Evolutionary conservation across 2,329 filamentous ascomycete genomes (phyloP).

Genomic region (Alternaria longipes): DNA sequence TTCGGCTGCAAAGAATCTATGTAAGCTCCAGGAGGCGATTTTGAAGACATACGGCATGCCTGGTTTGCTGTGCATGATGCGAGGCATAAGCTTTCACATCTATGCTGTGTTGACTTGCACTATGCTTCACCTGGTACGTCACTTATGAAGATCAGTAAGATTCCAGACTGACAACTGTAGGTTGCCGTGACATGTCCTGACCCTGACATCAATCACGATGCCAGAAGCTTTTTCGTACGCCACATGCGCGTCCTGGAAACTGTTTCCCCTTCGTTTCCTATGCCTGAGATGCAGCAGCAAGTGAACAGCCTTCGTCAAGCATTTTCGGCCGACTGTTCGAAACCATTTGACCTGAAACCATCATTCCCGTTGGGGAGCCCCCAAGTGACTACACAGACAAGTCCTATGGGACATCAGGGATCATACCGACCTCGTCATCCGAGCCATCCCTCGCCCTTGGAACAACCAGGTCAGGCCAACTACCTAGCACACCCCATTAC

Average conservation of each 20-base stretch:
- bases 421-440: constrained; percentile 62
- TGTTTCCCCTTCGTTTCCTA: constrained; percentile 82
- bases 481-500: constrained; percentile 75
- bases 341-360: constrained; percentile 88
- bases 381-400: constrained; percentile 67
- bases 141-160: background rate
- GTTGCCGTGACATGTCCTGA: constrained; percentile 94
- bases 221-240: constrained; percentile 86
- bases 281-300: constrained; percentile 89
- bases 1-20: constrained; percentile 82
- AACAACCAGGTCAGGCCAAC: constrained; percentile 68
- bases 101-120: constrained; percentile 91
- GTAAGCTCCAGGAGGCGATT: constrained; percentile 85
- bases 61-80: constrained; percentile 88
- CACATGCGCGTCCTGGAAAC: constrained; percentile 94
- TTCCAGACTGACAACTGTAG: constrained; percentile 57
- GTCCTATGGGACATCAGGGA: constrained; percentile 65
- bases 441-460: constrained; percentile 60
- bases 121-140: constrained; percentile 89
- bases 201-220: constrained; percentile 83
- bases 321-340: constrained; percentile 85
- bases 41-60: constrained; percentile 78
- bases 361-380: constrained; percentile 89
- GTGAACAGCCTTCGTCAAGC: constrained; percentile 89
- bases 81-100: constrained; percentile 95